A percentile compares a stretch with the other conserved stretches of the same genome.
Evolutionary conservation across 345 rosid species (phyloP).

Genomic region (Carallia pectinifolia): DNA sequence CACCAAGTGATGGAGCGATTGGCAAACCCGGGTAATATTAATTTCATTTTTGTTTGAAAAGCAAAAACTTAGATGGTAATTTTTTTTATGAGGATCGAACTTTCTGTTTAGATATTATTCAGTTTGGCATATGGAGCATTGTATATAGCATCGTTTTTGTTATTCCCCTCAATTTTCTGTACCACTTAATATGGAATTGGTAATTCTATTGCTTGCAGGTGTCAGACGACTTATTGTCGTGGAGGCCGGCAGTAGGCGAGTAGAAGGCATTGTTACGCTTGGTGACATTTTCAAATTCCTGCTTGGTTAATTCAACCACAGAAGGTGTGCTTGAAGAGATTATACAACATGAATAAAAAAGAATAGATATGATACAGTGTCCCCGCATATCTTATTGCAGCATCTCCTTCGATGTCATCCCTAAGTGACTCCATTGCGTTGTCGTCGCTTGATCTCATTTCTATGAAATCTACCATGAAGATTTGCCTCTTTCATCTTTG

Average conservation of each 20-base stretch:
- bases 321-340: constrained; percentile 9
- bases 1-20: constrained; percentile 35
- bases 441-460: constrained; percentile 9
- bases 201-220: constrained; percentile 16
- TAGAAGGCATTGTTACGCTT: constrained; percentile 32
- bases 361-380: not conserved
- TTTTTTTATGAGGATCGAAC: no score
- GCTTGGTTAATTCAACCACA: constrained; percentile 27
- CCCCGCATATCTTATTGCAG: constrained; percentile 19
- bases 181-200: not conserved
- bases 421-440: constrained; percentile 8
- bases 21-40: constrained; percentile 27
- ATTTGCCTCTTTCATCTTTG: constrained; percentile 33
- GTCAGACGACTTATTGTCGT: constrained; percentile 33
- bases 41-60: not conserved
- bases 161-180: not conserved
- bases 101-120: no score
- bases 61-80: no score
- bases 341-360: constrained; percentile 1
- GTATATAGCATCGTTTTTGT: not conserved
- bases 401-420: constrained; percentile 9
- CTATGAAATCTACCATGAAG: constrained; percentile 20
- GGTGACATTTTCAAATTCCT: constrained; percentile 30
- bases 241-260: constrained; percentile 35
- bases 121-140: no score